A percentile compares a stretch with the other conserved stretches of the same genome.
Evolutionary conservation across 345 rosid species (phyloP).

Genomic region (Syzygium aqueum): DNA sequence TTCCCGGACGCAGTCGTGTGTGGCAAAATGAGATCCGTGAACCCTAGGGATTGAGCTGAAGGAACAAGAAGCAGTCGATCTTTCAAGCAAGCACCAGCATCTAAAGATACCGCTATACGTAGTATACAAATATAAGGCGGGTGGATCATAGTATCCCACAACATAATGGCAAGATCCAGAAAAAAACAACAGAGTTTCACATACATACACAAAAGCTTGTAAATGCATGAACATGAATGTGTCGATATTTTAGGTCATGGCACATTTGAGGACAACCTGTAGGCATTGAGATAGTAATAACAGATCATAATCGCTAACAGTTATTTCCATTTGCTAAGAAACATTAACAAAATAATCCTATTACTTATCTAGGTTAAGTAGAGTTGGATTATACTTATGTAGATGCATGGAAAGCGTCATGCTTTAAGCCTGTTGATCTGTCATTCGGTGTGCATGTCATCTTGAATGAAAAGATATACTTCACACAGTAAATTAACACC

Average conservation of each 20-base stretch:
- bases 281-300: neutral
- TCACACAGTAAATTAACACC: too few species aligned
- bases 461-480: too few species aligned
- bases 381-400: neutral
- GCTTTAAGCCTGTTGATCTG: neutral
- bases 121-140: neutral
- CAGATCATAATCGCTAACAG: neutral
- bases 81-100: neutral
- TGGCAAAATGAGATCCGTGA: slow-evolving; percentile 17
- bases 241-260: neutral
- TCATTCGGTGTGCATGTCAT: neutral
- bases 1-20: slow-evolving; percentile 3
- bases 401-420: neutral
- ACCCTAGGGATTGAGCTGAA: slow-evolving; percentile 31
- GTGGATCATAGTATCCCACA: neutral
- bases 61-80: neutral
- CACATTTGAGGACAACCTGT: neutral
- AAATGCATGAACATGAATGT: neutral
- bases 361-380: neutral
- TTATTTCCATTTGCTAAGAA: neutral
- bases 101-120: neutral
- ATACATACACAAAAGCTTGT: too few species aligned
- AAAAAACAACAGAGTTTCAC: too few species aligned
- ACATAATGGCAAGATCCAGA: neutral
- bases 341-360: neutral